Evolutionary conservation across 1,284 basidiomycete genomes (phyloP), one percentile per base, ranked within the genome.

Genomic region (Microstroma glucosiphilum): DNA sequence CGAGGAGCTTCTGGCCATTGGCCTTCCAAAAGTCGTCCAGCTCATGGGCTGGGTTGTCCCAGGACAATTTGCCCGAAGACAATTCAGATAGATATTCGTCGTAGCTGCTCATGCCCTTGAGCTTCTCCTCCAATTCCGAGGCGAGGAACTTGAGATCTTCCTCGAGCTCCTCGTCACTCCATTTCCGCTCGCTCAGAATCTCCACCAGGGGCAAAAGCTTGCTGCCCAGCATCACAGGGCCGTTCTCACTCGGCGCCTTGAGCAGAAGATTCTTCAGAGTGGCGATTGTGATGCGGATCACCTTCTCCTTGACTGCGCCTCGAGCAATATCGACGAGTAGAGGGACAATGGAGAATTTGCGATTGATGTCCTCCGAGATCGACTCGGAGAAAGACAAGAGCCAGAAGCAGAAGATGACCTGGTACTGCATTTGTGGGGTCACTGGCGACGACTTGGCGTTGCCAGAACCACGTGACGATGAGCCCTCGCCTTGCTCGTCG

Each of bases 1-100:
- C 90, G 6, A 88, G 86, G 65, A 96, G 81, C 76, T 87, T 91
- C 6, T 81, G 81, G 0, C 89, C 91, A 76, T 98, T 97, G 82
- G 94, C 91, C 76, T 90, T 91, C 94, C 94, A 98, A 81, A 99
- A 99, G 58, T 92, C 87, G 63, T 97, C 94, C 7, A 90, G 91
- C 76, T 92, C 90, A 77, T 98, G 96, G 19, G 92, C 90, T 6
- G 94, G 93, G 48, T 69, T 75, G 6, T 91, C 88, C 90, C 92
- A 97, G 4, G 90, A 89, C 13, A 98, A 82, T 77, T 92, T 90
- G 1, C 93, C 93, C 1, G 90, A 91, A 30, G 87, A 83, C 19
- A 98, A 82, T 79, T 98, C 94, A 0, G 91, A 92, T 7, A 85
- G 86, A 78, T 97, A 98, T 81, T 96, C 92, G 78, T 97, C 96